Base-by-base conservation (phyloP, 2,329 filamentous ascomycete species). In the Aureobasidium sp. region DNA sequence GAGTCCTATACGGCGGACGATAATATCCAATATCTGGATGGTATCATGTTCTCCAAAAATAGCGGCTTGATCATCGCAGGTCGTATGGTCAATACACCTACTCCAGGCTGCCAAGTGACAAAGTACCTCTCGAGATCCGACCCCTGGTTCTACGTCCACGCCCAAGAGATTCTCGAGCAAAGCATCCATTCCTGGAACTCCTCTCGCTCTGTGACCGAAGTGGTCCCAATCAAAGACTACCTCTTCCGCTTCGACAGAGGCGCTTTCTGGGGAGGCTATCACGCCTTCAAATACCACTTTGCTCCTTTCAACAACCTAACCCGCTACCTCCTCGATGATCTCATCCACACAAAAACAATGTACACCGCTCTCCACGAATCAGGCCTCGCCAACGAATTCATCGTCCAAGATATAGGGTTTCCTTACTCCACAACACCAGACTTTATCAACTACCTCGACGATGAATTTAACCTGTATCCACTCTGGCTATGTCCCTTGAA, bases 131-230 rank as follows among this genome's bases (percentile, higher is more conserved):
- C 81, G 11, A 75, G 81, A 0, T 72, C 71, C 4, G 88, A 91
- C 65, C 83, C 85, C 0, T 91, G 88, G 89, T 90, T 89, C 69
- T 91, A 90, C 63, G 75, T 90, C 3, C 87, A 88, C 65, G 86
- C 82, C 1, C 73, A 83, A 65, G 72, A 78, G n/a, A 65, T 66
- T 5, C 25, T 63, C 16, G n/a, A 61, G 32, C 11, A 54, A 2
- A 27, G 61, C 25, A 14, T 59, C 44, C 16, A 27, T 2, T 11
- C 36, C 6, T 14, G n/a, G 3, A 14, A 59, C 25, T n/a, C 42
- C 47, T 21, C 21, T 21, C n/a, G 3, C 3, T 29, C 42, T 7
- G 36, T n/a, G 5, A 68, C 65, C 8, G 78, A 81, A 65, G 67
- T 70, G 1, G 75, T 81, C 1, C 80, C 80, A 0, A 67, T 81